Evolutionary conservation across 2,329 filamentous ascomycete genomes (phyloP), one percentile per base, ranked within the genome.

Genomic region (Colletotrichum liriopes): DNA sequence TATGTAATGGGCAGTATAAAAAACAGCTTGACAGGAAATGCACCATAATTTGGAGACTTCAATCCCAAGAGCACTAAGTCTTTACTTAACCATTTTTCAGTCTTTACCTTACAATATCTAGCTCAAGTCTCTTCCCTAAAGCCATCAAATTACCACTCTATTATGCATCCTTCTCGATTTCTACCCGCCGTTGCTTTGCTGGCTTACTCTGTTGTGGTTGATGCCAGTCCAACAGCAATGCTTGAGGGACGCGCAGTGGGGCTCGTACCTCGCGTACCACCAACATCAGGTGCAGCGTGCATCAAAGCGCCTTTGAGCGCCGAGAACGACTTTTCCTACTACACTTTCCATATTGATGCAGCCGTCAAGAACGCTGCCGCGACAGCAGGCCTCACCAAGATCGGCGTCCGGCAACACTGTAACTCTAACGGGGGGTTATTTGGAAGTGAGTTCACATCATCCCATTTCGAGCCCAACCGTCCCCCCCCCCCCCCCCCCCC

Each of bases 241-340:
- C 29, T 35, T 6, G 60, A 63, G 20, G 60, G 51, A 18, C 51
- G 60, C 0, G 26, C 51, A 20, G 51, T 54, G 12, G 51, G 51
- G 29, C 51, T 54, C 26, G 51, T 29, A 18, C 1, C 62, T 49
- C 49, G 49, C 29, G 23, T 26, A 29, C 37, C 37, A 55, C 3
- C n/a, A 23, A 0, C 56, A 32, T 32, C 56, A 8, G 37, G 12
- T 32, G 56, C 9, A n/a, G 11, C 26, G 11, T 67, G 65, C 35
- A 60, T 60, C 23, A 61, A 43, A 1, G 12, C 65, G 3, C 47
- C 65, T 0, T 4, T 54, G 11, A 67, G 65, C 37, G 45, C 0
- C 12, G 56, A 67, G 0, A 23, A 43, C 12, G 56, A 62, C 45
- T 52, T 14, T 23, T 67, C 65, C n/a, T 67, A 67, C 47, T 67